These are phyloP conservation scores for Alternaria sp. DNA, from an alignment of 2,329 filamentous ascomycete species.

Conservation along the genomic window DNA sequence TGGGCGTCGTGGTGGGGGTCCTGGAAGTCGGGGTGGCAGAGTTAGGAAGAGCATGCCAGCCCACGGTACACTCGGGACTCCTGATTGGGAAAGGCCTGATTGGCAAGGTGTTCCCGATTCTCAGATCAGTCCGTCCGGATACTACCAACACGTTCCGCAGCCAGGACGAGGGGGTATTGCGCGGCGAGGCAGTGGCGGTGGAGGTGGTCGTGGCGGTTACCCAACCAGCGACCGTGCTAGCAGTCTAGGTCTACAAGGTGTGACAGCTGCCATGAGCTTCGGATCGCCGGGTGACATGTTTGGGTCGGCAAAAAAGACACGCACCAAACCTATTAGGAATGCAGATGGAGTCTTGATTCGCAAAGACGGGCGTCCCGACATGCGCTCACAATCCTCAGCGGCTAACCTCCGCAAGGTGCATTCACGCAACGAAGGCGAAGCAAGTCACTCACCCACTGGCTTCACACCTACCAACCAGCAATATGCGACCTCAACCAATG, in stretches of 20 bases:
- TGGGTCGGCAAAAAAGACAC: conserved; percentile 55
- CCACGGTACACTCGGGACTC: conserved; percentile 36
- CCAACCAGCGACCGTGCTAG: conserved; percentile 34
- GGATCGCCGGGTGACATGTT: conserved; percentile 43
- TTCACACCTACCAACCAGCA: conserved; percentile 35
- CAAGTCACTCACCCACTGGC: conserved; percentile 27
- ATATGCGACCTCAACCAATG: conserved; percentile 14
- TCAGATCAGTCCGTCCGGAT: conserved; percentile 47
- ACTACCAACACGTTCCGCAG: conserved; percentile 39
- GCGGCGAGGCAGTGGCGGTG: conserved; percentile 45
- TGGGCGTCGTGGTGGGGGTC: conserved; percentile 48
- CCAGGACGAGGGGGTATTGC: conserved; percentile 36
- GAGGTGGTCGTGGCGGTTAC: conserved; percentile 27
- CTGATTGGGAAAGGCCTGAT: conserved; percentile 52
- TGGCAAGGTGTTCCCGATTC: conserved; percentile 44
- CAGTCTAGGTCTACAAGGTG: conserved; percentile 39
- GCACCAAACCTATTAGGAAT: conserved; percentile 59
- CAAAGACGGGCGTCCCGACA: conserved; percentile 59
- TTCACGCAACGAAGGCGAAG: conserved; percentile 54
- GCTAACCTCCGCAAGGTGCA: conserved; percentile 60
- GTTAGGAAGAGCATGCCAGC: conserved; percentile 48
- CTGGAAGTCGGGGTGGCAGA: conserved; percentile 47
- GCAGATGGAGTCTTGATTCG: conserved; percentile 59
- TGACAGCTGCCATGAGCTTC: conserved; percentile 27
- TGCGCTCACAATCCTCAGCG: conserved; percentile 60